These are phyloP conservation scores for Theobroma grandiflorum DNA, from an alignment of 441 rosid genomes.

Conservation along the genomic window DNA sequence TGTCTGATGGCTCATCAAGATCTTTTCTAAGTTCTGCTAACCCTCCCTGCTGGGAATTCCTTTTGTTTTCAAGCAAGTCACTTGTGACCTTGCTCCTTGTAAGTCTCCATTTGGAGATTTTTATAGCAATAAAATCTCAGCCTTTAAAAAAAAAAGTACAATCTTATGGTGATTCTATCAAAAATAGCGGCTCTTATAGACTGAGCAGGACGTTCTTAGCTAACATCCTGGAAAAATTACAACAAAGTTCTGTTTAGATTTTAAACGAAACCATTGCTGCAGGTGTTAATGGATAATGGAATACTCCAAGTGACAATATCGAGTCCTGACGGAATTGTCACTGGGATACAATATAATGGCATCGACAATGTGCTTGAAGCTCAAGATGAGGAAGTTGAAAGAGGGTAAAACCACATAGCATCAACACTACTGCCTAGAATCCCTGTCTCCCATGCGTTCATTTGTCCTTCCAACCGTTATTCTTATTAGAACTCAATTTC, in stretches of 20 bases:
- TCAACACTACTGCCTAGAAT: not conserved
- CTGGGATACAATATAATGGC: slow-evolving; percentile 68
- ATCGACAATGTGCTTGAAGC: slow-evolving; percentile 81
- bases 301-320: slow-evolving; percentile 64
- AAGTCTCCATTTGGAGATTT: too few relatives aligned
- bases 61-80: too few relatives aligned
- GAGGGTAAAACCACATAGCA: slow-evolving; percentile 47
- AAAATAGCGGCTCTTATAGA: not conserved
- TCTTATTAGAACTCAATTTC: slow-evolving; percentile 6
- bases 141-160: too few relatives aligned
- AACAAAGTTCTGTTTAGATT: not conserved
- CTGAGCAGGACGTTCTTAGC: not conserved
- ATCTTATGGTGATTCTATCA: not conserved
- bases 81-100: too few relatives aligned
- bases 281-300: slow-evolving; percentile 68
- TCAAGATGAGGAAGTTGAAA: slow-evolving; percentile 34
- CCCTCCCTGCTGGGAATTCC: too few relatives aligned
- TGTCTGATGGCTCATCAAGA: too few relatives aligned
- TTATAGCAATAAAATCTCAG: too few relatives aligned
- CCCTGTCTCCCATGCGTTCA: not conserved
- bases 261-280: slow-evolving; percentile 7
- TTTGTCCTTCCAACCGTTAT: not conserved
- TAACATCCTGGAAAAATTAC: not conserved
- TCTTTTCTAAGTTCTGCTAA: too few relatives aligned
- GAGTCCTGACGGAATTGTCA: slow-evolving; percentile 51